Evolutionary conservation across 2,329 filamentous ascomycete genomes (phyloP), one percentile per base, ranked within the genome.

Genomic region (Penicillium sp.): DNA sequence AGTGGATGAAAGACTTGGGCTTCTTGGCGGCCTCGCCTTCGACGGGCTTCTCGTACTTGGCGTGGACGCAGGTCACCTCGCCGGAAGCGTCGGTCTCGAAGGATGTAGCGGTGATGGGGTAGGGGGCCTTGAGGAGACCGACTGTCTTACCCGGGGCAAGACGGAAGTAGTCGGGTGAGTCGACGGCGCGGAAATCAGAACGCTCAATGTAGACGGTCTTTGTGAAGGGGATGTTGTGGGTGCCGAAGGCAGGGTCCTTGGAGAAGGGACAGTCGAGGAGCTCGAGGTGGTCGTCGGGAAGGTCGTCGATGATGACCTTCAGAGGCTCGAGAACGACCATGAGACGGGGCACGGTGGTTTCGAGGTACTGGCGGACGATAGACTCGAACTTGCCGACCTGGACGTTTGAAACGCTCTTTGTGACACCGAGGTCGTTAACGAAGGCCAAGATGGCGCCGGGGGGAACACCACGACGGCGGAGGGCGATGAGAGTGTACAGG

Each of bases 251-350:
- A 1, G 88, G 82, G 61, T 92, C 85, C 75, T 95, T 96, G 22
- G 90, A 69, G 75, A 96, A 96, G 0, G 92, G 90, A 7, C 90
- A 77, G 2, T 84, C 82, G 3, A 93, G 71, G 55, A 88, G 83
- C 60, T 85, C 81, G 31, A 78, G 59, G 54, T 89, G 84, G 48
- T 88, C 80, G 50, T 89, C 87, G 13, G 87, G 82, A 0, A 89
- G 80, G 65, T 93, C 89, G 61, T 94, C 89, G 55, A 97, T 91
- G 29, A 90, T 79, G 11, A 97, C 86, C 32, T 86, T 87, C 43
- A 97, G 79, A 0, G 93, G 93, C 61, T 97, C 91, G 18, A 96
- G 82, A 2, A 97, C 85, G 29, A 97, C 81, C 88, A 95, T 94
- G 11, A 97, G 81, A 24, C 93, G 87, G 2, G 93, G 92, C 0